A percentile compares a stretch with the other conserved stretches of the same genome.
These are phyloP conservation scores for Prosopis cineraria DNA, from an alignment of 306 rosid species.

Conservation along the genomic window DNA sequence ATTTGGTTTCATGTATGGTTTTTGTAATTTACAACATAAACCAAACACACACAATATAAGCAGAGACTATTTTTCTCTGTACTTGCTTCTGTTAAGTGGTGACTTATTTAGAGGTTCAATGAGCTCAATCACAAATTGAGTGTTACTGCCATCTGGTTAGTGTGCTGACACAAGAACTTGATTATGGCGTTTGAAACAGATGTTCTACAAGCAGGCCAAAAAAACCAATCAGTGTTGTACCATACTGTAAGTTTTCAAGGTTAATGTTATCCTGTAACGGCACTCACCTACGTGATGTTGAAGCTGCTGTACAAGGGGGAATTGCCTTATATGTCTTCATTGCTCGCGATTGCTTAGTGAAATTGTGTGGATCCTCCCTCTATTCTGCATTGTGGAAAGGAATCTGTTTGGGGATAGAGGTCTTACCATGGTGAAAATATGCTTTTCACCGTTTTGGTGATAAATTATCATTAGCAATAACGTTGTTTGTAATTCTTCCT, in stretches of 20 bases:
- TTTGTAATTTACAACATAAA: too few relatives aligned
- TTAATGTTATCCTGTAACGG: slow-evolving; percentile 25
- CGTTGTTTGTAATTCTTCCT: slow-evolving; percentile 38
- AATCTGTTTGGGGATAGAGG: slow-evolving; percentile 37
- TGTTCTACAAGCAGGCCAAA: slow-evolving; percentile 98
- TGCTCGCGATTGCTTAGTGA: slow-evolving; percentile 50
- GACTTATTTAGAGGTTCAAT: too few relatives aligned
- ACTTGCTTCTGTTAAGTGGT: too few relatives aligned
- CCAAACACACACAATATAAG: too few relatives aligned
- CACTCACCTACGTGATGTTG: slow-evolving; percentile 24
- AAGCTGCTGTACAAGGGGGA: slow-evolving; percentile 49
- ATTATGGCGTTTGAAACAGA: slow-evolving; percentile 63
- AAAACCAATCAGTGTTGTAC: slow-evolving; percentile 91
- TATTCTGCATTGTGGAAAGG: slow-evolving; percentile 45
- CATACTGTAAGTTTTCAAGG: slow-evolving; percentile 59
- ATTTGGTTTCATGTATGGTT: too few relatives aligned
- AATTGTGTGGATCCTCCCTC: slow-evolving; percentile 43
- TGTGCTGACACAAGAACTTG: slow-evolving; percentile 33
- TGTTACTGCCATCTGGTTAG: slow-evolving; percentile 10
- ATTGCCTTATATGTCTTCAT: slow-evolving; percentile 57
- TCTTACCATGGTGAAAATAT: slow-evolving; percentile 14
- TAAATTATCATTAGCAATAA: slow-evolving; percentile 33
- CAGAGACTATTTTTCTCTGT: too few relatives aligned
- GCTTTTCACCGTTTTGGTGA: slow-evolving; percentile 13
- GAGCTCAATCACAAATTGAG: slow-evolving; percentile 1